Conservation (phyloP, 306 rosid genomes). For the Ormosia emarginata region DNA sequence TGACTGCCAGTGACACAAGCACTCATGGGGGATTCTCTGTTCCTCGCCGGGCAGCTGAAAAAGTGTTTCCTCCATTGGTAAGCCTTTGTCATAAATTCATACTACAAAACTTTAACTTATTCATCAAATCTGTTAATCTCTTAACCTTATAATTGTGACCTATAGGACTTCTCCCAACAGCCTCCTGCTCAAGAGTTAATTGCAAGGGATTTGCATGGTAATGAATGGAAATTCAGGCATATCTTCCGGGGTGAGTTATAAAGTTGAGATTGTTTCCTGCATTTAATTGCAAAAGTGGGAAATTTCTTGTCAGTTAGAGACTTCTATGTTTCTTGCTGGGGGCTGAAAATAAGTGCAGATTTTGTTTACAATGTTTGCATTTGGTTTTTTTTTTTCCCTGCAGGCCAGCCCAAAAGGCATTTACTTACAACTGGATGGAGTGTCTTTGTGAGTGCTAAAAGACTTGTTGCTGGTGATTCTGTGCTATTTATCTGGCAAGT, state of each 20-base stretch:
- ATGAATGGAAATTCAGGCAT: conserved; percentile 98
- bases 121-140: not conserved
- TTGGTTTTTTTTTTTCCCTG: conserved; percentile 23
- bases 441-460: conserved; percentile 96
- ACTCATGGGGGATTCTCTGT: conserved; percentile 99
- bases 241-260: conserved; percentile 86
- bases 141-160: not conserved
- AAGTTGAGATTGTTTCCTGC: not conserved
- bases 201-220: conserved; percentile 94
- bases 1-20: conserved; percentile 98
- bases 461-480: conserved; percentile 95
- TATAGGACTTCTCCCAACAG: conserved; percentile 89
- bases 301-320: not conserved
- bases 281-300: not conserved
- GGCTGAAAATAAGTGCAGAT: not conserved
- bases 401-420: conserved; percentile 99
- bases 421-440: conserved; percentile 99
- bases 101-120: not conserved
- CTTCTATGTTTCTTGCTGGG: not conserved
- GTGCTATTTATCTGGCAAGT: conserved; percentile 95
- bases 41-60: conserved; percentile 99
- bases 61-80: conserved; percentile 98
- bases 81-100: conserved; percentile 5
- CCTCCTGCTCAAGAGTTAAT: conserved; percentile 96
- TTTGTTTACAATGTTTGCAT: not conserved